Evolutionary conservation across 2,329 filamentous ascomycete species (phyloP).

Genomic region (Aspergillus transmontanensis): DNA sequence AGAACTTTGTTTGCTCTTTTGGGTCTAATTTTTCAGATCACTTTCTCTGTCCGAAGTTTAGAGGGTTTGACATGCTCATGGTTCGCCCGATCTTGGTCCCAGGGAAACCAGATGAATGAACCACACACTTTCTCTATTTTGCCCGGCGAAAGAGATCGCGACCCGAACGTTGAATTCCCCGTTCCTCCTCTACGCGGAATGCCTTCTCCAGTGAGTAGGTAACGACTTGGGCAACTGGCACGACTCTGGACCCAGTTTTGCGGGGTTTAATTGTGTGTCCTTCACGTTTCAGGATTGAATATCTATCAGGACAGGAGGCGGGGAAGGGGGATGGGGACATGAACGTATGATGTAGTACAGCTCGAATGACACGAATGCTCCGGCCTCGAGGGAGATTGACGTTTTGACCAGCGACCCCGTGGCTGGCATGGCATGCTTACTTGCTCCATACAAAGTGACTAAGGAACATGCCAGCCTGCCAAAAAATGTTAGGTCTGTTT

Average conservation of each 20-base stretch:
- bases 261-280: neutral
- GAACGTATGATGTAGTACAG: constrained; percentile 5
- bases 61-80: neutral
- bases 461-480: neutral
- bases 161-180: neutral
- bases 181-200: neutral
- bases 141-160: neutral
- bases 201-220: neutral
- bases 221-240: neutral
- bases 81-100: constrained; percentile 1
- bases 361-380: neutral
- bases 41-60: neutral
- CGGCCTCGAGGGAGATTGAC: neutral
- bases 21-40: neutral
- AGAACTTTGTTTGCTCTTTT: neutral
- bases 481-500: neutral
- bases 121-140: neutral
- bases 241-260: neutral
- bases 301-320: neutral
- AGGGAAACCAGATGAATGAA: neutral
- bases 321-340: neutral
- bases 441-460: neutral
- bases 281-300: neutral
- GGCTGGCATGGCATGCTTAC: constrained; percentile 3
- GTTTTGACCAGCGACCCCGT: constrained; percentile 1